Conservation (phyloP, 805 yeast genomes). For the Teunomyces kruisii region DNA sequence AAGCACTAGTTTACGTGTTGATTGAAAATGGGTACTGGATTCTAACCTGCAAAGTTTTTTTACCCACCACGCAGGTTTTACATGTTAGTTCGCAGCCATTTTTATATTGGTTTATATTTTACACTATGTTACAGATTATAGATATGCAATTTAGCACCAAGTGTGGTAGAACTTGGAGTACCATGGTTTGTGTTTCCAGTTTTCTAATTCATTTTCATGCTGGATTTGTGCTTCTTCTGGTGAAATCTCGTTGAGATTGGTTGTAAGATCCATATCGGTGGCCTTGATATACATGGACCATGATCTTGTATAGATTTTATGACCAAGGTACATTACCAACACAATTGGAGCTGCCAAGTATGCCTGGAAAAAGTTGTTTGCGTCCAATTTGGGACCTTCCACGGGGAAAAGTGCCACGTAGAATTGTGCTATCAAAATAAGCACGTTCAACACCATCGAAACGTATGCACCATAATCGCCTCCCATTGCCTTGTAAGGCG, state of each 20-base stretch:
- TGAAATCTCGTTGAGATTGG: conserved; percentile 33
- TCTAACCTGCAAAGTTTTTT: background rate
- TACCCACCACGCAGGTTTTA: background rate
- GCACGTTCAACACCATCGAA: conserved; percentile 26
- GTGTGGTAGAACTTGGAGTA: conserved; percentile 29
- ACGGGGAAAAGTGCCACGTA: conserved; percentile 41
- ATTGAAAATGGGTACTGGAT: background rate
- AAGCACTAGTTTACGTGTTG: conserved; percentile 1
- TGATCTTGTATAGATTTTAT: conserved; percentile 23
- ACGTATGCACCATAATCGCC: conserved; percentile 37
- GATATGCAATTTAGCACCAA: conserved; percentile 27
- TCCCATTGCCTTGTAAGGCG: conserved; percentile 35
- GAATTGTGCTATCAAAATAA: conserved; percentile 42
- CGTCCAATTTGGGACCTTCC: conserved; percentile 22
- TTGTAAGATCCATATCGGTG: conserved; percentile 11
- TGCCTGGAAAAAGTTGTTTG: conserved; percentile 18
- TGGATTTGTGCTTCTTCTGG: conserved; percentile 51
- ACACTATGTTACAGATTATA: background rate
- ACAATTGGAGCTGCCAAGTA: conserved; percentile 24
- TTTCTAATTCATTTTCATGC: conserved; percentile 25
- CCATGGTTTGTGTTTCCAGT: conserved; percentile 30
- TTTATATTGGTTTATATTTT: background rate
- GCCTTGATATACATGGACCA: conserved; percentile 15
- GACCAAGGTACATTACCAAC: conserved; percentile 20
- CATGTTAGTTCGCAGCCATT: conserved; percentile 5